A percentile compares a stretch with the other conserved stretches of the same genome.
Evolutionary conservation across 1,284 basidiomycete species (phyloP).

Genomic region (Cutaneotrichosporon cavernicola): DNA sequence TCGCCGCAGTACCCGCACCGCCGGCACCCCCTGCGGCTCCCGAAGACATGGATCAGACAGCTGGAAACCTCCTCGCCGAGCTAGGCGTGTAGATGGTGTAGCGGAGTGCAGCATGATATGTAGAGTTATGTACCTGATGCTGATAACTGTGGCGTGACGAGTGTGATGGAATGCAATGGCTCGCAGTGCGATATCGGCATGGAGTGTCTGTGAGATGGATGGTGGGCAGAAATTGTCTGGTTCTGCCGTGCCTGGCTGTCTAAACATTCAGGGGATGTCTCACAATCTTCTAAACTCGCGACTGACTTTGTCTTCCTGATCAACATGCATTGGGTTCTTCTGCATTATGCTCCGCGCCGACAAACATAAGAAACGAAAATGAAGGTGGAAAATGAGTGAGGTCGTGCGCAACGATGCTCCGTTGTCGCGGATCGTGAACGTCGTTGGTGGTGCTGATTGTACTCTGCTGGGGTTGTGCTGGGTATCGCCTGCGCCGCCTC

Average conservation of each 20-base stretch:
- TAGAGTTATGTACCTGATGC: not conserved
- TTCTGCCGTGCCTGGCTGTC: not conserved
- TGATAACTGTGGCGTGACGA: not conserved
- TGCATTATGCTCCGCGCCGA: not conserved
- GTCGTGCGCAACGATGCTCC: not conserved
- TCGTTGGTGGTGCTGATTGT: not conserved
- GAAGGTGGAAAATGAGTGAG: not conserved
- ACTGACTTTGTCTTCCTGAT: slow-evolving; percentile 1
- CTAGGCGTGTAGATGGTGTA: slow-evolving; percentile 6
- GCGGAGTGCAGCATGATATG: not conserved
- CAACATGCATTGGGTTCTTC: not conserved
- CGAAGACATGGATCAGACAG: slow-evolving; percentile 39
- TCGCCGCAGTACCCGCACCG: too few species aligned
- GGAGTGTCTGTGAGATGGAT: not conserved
- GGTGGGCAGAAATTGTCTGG: not conserved
- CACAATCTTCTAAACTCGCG: slow-evolving; percentile 1
- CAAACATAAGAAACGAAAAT: not conserved
- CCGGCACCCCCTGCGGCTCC: slow-evolving; percentile 23
- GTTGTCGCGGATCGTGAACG: not conserved
- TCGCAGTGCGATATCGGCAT: not conserved
- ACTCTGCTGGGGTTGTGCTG: not conserved
- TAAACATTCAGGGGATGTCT: slow-evolving; percentile 2
- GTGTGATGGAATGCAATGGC: not conserved
- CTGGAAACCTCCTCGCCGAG: slow-evolving; percentile 41
- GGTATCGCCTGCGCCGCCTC: not conserved